These are phyloP conservation scores for Phytophthora pisi DNA, from an alignment of 352 stramenopile genomes.

Conservation along the genomic window DNA sequence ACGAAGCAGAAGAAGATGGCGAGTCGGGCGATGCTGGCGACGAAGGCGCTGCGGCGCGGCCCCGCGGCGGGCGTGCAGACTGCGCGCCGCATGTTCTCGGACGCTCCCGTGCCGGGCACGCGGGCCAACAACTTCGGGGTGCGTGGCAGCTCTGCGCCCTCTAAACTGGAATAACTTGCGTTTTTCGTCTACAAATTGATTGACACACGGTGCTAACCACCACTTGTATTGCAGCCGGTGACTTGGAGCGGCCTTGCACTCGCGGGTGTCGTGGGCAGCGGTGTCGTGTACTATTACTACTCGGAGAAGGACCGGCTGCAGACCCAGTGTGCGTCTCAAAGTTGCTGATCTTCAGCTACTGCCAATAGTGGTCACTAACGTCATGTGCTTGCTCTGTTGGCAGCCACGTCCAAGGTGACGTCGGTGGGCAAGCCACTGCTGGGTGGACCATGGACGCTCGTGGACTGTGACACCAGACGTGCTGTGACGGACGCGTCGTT, in stretches of 20 bases:
- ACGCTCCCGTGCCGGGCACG: constrained; percentile 21
- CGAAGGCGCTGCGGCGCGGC: constrained; percentile 26
- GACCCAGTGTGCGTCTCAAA: constrained; percentile 65
- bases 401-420: constrained; percentile 86
- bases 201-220: constrained; percentile 6
- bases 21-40: constrained; percentile 30
- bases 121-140: constrained; percentile 76
- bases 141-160: constrained; percentile 8
- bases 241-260: constrained; percentile 87
- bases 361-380: too few species aligned
- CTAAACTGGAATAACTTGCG: not conserved
- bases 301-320: constrained; percentile 88
- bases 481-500: constrained; percentile 93
- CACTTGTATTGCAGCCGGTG: constrained; percentile 62
- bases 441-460: constrained; percentile 92
- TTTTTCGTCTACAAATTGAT: not conserved
- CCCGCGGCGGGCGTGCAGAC: constrained; percentile 1
- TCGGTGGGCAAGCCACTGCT: constrained; percentile 92
- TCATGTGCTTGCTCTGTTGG: constrained; percentile 1
- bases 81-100: constrained; percentile 48
- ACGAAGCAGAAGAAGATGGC: constrained; percentile 30
- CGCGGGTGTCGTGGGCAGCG: constrained; percentile 67
- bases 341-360: not conserved
- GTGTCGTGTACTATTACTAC: constrained; percentile 90
- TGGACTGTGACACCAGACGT: constrained; percentile 87